Evolutionary conservation across 371 early-diverging fungal species (phyloP).

Genomic region (Phascolomyces articulosus): DNA sequence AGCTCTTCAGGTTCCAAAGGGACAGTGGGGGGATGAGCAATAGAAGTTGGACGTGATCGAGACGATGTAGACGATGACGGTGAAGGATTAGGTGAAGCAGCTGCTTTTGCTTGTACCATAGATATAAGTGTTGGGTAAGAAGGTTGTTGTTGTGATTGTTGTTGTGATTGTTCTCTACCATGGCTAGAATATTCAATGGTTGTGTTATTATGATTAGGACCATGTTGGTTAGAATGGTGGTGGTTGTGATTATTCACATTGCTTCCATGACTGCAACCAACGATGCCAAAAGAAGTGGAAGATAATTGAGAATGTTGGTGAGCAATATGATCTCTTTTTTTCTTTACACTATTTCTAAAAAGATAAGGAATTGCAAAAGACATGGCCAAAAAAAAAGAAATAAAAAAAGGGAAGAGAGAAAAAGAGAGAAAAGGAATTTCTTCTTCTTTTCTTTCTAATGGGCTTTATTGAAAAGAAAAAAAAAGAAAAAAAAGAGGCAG

Average conservation of each 20-base stretch:
- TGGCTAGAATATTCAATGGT: background rate
- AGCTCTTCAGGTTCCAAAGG: slow-evolving; percentile 43
- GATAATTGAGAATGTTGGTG: slow-evolving; percentile 8
- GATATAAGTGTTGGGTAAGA: slow-evolving; percentile 39
- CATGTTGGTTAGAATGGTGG: no score
- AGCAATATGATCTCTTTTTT: slow-evolving; percentile 24
- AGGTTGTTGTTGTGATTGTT: slow-evolving; percentile 14
- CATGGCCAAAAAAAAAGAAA: slow-evolving; percentile 14
- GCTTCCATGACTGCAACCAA: slow-evolving; percentile 1
- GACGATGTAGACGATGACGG: slow-evolving; percentile 25
- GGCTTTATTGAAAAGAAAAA: background rate
- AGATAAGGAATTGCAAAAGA: slow-evolving; percentile 37
- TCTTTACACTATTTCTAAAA: slow-evolving; percentile 33
- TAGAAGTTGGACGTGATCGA: slow-evolving; percentile 20
- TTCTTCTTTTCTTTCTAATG: background rate
- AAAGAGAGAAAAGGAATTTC: no score
- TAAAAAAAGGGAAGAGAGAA: no score
- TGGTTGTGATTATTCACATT: slow-evolving; percentile 3
- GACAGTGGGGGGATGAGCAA: slow-evolving; percentile 6
- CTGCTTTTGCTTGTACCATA: slow-evolving; percentile 30
- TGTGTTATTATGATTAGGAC: background rate
- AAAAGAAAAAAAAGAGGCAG: background rate
- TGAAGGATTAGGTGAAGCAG: slow-evolving; percentile 20
- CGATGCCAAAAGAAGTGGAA: background rate
- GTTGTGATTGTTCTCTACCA: background rate